Conservation (phyloP, 257 asterid genomes). For the Solanum paucissectum region DNA sequence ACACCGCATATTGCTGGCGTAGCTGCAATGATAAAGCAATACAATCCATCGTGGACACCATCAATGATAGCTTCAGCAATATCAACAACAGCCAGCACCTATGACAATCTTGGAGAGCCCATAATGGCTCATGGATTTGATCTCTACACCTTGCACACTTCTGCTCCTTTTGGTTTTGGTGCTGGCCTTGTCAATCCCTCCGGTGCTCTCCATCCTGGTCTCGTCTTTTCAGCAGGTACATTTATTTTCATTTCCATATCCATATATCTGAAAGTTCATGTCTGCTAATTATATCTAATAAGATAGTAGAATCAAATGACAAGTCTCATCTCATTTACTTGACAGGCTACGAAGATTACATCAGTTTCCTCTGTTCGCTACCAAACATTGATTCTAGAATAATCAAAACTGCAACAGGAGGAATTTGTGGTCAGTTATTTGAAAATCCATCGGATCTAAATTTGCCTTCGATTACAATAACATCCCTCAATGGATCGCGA, state of each 20-base stretch:
- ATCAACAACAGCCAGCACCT: slow-evolving; percentile 71
- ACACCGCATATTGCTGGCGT: slow-evolving; percentile 85
- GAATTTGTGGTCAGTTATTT: slow-evolving; percentile 38
- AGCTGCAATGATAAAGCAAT: slow-evolving; percentile 77
- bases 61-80: slow-evolving; percentile 91
- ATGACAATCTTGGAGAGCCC: slow-evolving; percentile 71
- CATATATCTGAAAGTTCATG: neutral
- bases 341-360: slow-evolving; percentile 62
- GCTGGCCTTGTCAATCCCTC: slow-evolving; percentile 73
- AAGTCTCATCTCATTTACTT: neutral
- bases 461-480: slow-evolving; percentile 71
- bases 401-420: slow-evolving; percentile 61
- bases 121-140: slow-evolving; percentile 76
- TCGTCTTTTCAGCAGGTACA: slow-evolving; percentile 34
- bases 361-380: slow-evolving; percentile 67
- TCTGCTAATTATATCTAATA: neutral
- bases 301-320: neutral
- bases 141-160: slow-evolving; percentile 31
- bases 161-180: slow-evolving; percentile 85
- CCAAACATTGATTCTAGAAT: slow-evolving; percentile 48
- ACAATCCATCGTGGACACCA: slow-evolving; percentile 66
- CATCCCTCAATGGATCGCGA: slow-evolving; percentile 53
- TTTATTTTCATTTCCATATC: neutral
- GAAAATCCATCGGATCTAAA: slow-evolving; percentile 62
- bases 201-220: slow-evolving; percentile 68